phyloP scores from a whole-genome alignment of 2,329 filamentous ascomycete species.

The Neocucurbitaria cava region DNA sequence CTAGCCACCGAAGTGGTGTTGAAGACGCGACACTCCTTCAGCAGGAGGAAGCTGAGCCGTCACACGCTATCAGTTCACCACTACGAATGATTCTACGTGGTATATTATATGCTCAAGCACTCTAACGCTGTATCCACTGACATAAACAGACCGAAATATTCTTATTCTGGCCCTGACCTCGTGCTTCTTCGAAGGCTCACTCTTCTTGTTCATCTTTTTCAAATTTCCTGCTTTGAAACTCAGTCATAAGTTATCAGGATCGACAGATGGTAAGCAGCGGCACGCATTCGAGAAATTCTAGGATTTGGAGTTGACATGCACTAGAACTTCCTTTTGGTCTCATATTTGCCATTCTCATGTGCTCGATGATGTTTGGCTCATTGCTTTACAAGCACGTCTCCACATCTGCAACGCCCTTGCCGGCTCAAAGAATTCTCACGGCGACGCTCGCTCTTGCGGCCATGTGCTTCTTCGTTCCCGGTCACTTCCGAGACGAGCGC shows the following conservation, averaged over 20 bases:
- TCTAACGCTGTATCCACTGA: neutral
- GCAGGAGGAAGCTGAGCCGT: conserved; percentile 33
- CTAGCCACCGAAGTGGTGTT: conserved; percentile 18
- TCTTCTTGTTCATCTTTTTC: conserved; percentile 70
- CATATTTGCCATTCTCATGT: conserved; percentile 67
- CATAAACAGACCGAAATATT: conserved; percentile 54
- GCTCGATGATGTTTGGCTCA: conserved; percentile 65
- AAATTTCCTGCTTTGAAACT: conserved; percentile 63
- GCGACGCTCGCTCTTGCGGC: conserved; percentile 35
- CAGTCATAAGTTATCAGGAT: conserved; percentile 36
- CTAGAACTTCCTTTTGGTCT: conserved; percentile 56
- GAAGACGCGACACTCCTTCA: conserved; percentile 34
- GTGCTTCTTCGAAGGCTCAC: conserved; percentile 66
- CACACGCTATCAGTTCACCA: conserved; percentile 26
- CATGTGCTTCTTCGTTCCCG: conserved; percentile 39
- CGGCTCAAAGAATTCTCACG: conserved; percentile 39
- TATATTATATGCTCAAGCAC: neutral
- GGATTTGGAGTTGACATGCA: conserved; percentile 9
- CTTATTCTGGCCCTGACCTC: conserved; percentile 60
- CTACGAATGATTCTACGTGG: conserved; percentile 33
- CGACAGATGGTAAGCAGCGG: conserved; percentile 33
- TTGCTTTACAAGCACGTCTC: conserved; percentile 57
- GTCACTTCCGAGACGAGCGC: conserved; percentile 52
- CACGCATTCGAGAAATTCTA: neutral
- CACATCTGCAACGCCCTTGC: conserved; percentile 23